A percentile compares a stretch with the other conserved stretches of the same genome.
These are phyloP conservation scores for Chrysoporthe austroafricana DNA, from an alignment of 2,329 filamentous ascomycete species.

Conservation along the genomic window DNA sequence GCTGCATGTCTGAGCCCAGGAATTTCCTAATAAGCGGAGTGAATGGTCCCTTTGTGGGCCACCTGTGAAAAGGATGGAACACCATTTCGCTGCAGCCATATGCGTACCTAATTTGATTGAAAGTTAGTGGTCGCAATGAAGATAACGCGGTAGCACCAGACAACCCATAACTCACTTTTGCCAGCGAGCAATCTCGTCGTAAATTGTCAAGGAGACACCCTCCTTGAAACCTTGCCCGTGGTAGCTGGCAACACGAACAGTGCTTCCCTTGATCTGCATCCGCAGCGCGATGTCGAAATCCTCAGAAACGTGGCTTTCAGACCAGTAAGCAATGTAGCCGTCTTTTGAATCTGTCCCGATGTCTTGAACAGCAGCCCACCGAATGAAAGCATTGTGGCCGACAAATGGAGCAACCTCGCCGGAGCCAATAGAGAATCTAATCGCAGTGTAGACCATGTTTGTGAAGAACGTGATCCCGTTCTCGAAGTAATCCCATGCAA, in stretches of 20 bases:
- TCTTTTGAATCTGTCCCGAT: constrained; percentile 52
- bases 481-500: constrained; percentile 73
- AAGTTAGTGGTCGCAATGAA: background rate
- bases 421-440: constrained; percentile 70
- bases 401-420: constrained; percentile 78
- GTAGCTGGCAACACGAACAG: constrained; percentile 70
- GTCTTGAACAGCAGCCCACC: constrained; percentile 58
- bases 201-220: constrained; percentile 73
- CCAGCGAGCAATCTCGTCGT: constrained; percentile 73
- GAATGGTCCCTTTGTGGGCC: constrained; percentile 65
- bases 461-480: constrained; percentile 79
- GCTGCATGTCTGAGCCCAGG: constrained; percentile 62
- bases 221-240: constrained; percentile 73
- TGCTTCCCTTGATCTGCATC: constrained; percentile 69
- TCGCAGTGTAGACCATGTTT: constrained; percentile 75
- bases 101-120: constrained; percentile 50
- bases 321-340: constrained; percentile 65
- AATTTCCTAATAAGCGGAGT: constrained; percentile 68
- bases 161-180: constrained; percentile 53
- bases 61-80: constrained; percentile 67
- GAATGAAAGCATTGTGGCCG: constrained; percentile 75
- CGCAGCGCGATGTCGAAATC: constrained; percentile 78
- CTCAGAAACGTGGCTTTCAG: constrained; percentile 75
- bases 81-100: constrained; percentile 74
- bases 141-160: no score